A percentile compares a stretch with the other conserved stretches of the same genome.
These are phyloP conservation scores for Cladorrhinum sp. DNA, from an alignment of 2,329 filamentous ascomycete genomes.

Conservation along the genomic window DNA sequence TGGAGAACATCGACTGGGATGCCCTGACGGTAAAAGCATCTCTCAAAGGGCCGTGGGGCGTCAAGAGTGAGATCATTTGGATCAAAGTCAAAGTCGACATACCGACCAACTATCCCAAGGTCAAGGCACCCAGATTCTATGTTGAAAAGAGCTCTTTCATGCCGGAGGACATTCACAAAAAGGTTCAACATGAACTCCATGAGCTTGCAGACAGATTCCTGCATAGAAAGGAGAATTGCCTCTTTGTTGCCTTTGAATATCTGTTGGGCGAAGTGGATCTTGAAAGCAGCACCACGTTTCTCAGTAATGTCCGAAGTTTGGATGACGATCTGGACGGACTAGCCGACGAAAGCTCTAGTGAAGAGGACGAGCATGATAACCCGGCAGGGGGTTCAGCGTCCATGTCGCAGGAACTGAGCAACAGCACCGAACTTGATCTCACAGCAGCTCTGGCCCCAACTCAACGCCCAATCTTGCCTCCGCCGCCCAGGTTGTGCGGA, in stretches of 20 bases:
- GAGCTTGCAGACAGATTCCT: conserved; percentile 55
- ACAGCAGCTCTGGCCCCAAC: conserved; percentile 48
- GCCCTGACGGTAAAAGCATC: conserved; percentile 57
- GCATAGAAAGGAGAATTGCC: conserved; percentile 57
- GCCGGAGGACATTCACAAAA: conserved; percentile 52
- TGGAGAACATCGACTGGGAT: conserved; percentile 64
- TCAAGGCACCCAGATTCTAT: conserved; percentile 55
- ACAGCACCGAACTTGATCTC: conserved; percentile 50
- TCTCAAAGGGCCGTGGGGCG: conserved; percentile 63
- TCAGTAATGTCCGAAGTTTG: conserved; percentile 62
- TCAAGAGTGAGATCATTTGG: conserved; percentile 54
- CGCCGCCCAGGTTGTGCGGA: conserved; percentile 57
- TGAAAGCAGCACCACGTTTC: conserved; percentile 57
- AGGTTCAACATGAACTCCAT: conserved; percentile 53
- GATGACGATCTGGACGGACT: conserved; percentile 55
- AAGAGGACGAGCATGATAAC: conserved; percentile 67
- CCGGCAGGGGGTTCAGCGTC: conserved; percentile 52
- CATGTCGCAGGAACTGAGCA: conserved; percentile 60
- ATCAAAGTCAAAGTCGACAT: conserved; percentile 61
- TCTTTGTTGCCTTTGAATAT: conserved; percentile 61
- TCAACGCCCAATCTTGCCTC: conserved; percentile 53
- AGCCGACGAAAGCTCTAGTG: conserved; percentile 77
- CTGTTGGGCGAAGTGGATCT: conserved; percentile 61
- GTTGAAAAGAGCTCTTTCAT: conserved; percentile 63
- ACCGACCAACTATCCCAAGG: conserved; percentile 56